Evolutionary conservation across 1,284 basidiomycete species (phyloP), one percentile per base, ranked within the genome.

Genomic region (Marasmius fiardii): DNA sequence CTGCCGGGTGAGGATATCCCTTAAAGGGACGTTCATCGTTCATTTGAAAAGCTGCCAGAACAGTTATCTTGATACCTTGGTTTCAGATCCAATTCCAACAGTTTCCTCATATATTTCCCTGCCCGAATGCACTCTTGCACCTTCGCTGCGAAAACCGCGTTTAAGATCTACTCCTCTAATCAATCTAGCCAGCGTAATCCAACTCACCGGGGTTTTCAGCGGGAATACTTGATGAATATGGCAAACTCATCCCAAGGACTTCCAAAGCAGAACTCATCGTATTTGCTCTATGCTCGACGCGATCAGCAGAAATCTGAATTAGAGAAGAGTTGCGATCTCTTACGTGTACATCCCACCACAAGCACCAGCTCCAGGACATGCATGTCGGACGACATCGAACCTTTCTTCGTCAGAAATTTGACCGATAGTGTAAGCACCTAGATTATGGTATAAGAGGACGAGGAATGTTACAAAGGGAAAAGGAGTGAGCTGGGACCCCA

Each of bases 251-350:
- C 33, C 95, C 95, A 60, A 97, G 80, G 1, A 92, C 93, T 71
- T 98, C 95, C 37, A 96, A 81, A 18, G 88, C 86, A 34, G 89
- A 88, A 61, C 91, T 92, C 92, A 95, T 94, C 1, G 93, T 94
- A 61, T 93, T 93, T 21, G 91, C 91, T 4, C 82, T 83, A n/a
- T 37, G 18, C 14, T 44, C 8, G 6, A 44, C 16, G 24, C 21
- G 18, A 18, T 16, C 4, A 31, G 18, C 14, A 33, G 2, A 21
- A 24, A 26, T 52, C 26, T 26, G 28, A 41, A n/a, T 4, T 16
- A 14, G 39, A 41, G 16, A 16, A 49, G 20, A 23, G 6, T 11
- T 12, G 26, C 12, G 43, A 8, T 1, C 26, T 72, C 79, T 52
- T 65, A 81, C 80, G 89, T 92, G 67, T 86, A 93, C 91, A 93